A percentile compares a stretch with the other conserved stretches of the same genome.
Evolutionary conservation across 2,329 filamentous ascomycete species (phyloP).

Genomic region (Coniochaeta hoffmannii): DNA sequence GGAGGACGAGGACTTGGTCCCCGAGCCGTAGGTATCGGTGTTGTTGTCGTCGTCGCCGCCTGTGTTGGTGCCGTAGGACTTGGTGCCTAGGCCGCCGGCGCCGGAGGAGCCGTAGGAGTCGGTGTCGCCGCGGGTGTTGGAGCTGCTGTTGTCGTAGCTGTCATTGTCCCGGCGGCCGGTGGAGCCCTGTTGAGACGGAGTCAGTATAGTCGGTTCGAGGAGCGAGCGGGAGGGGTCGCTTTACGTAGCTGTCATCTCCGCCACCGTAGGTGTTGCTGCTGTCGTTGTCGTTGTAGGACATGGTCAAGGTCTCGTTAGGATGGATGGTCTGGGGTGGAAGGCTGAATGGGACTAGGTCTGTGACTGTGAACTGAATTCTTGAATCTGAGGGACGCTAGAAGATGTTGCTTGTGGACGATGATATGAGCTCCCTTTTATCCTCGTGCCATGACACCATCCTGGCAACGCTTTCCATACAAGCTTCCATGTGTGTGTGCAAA

Average conservation of each 20-base stretch:
- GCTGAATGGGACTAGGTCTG: not conserved
- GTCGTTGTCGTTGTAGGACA: slow-evolving; percentile 41
- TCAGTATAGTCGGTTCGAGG: slow-evolving; percentile 8
- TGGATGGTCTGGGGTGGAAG: not conserved
- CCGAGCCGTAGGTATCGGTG: slow-evolving; percentile 12
- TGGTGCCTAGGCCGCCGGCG: slow-evolving; percentile 15
- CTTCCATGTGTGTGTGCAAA: no score
- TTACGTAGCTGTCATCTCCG: slow-evolving; percentile 10
- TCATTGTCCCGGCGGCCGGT: slow-evolving; percentile 10
- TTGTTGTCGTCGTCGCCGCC: not conserved
- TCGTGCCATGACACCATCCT: not conserved
- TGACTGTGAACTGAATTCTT: not conserved
- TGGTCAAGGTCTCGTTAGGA: slow-evolving; percentile 16
- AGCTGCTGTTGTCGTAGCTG: slow-evolving; percentile 6
- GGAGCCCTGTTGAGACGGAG: slow-evolving; percentile 6
- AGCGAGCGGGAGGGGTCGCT: slow-evolving; percentile 4
- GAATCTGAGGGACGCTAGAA: not conserved
- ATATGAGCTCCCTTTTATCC: not conserved
- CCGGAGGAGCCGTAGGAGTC: slow-evolving; percentile 15
- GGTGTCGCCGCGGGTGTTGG: slow-evolving; percentile 6
- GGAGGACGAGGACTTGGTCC: not conserved
- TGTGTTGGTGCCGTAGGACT: slow-evolving; percentile 2
- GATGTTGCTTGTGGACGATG: not conserved
- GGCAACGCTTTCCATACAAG: not conserved
- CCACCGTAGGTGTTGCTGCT: slow-evolving; percentile 20